Evolutionary conservation across 768 basidiomycete genomes (phyloP), one percentile per base, ranked within the genome.

Genomic region (Auricularia sp.): DNA sequence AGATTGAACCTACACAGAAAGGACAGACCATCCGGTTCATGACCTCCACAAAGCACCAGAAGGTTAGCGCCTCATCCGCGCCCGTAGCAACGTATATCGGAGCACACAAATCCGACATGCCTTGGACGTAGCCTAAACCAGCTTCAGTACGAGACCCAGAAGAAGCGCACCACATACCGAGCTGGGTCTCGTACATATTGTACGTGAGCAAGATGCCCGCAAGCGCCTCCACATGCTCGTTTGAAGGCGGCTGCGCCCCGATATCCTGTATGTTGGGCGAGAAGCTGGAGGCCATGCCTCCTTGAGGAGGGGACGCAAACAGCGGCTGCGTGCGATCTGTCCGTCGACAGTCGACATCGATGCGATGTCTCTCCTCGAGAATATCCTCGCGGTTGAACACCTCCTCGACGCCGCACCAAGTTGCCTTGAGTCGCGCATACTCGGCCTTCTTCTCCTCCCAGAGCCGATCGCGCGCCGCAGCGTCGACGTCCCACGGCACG

Each of bases 31-130:
- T 97, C 64, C 91, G 87, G 71, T 90, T 83, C 97, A 99, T 98
- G 67, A 95, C 84, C 67, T 88, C 84, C 23, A 91, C 93, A 71
- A 99, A 93, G 71, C 93, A 93, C 94, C 95, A 98, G 76, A 98
- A 98, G 1, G 91, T 92, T 76, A 92, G 75, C 62, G 88, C 90
- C 70, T 96, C 94, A 67, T 97, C 88, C 6, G 86, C 90, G 62
- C 83, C 87, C 83, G 91, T 87, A 16, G 94, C 91, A 33, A 98
- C 87, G 71, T 98, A 98, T 5, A 98, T 76, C 12, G 97, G 97
- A 3, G 92, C 88, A 69, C 91, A 91, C 14, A 99, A 83, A 75
- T 99, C 97, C 2, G 91, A 93, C 97, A 98, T 98, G 36, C 97
- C 97, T 75, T 98, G 97, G 3, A 98, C 97, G 73, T 98, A 98